A percentile compares a stretch with the other conserved stretches of the same genome.
Evolutionary conservation across 371 early-diverging fungal genomes (phyloP).

Genomic region (Actinomortierella ambigua): DNA sequence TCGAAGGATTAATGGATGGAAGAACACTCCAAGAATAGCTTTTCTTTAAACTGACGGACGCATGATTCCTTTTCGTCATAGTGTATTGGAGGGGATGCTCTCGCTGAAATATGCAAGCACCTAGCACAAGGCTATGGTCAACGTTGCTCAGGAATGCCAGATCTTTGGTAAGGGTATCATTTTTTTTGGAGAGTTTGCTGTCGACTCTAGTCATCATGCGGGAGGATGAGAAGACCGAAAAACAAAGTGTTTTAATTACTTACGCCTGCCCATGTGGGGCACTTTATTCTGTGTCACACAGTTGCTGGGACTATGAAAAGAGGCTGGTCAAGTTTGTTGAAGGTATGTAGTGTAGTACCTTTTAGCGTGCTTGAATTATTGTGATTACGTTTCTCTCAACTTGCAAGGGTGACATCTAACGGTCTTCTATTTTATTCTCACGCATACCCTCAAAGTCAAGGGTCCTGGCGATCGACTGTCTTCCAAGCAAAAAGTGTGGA

Average conservation of each 20-base stretch:
- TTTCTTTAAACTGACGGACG: slow-evolving; percentile 7
- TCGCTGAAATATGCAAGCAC: slow-evolving; percentile 60
- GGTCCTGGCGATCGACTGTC: slow-evolving; percentile 78
- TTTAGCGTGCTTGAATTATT: too few relatives aligned
- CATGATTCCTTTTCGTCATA: slow-evolving; percentile 24
- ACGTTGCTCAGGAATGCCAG: slow-evolving; percentile 73
- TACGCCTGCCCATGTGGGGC: not conserved
- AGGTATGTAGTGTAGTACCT: slow-evolving; percentile 52
- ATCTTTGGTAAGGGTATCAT: slow-evolving; percentile 57
- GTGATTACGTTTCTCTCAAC: not conserved
- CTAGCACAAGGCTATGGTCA: slow-evolving; percentile 70
- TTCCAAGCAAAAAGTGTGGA: slow-evolving; percentile 77
- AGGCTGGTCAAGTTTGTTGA: slow-evolving; percentile 68
- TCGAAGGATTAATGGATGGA: too few relatives aligned
- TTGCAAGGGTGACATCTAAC: not conserved
- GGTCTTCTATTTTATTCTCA: not conserved
- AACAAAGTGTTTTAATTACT: not conserved
- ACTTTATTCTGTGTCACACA: slow-evolving; percentile 7
- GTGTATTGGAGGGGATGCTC: slow-evolving; percentile 62
- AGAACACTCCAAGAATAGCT: too few relatives aligned
- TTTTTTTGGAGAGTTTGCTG: not conserved
- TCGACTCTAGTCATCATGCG: not conserved
- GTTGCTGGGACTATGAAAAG: slow-evolving; percentile 66
- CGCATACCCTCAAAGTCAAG: slow-evolving; percentile 54
- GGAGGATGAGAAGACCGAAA: too few relatives aligned